Percentiles rank a stretch among this genome's conserved stretches.
Conservation (phyloP, 2,329 filamentous ascomycete genomes). For the Alternaria metachromatica region DNA sequence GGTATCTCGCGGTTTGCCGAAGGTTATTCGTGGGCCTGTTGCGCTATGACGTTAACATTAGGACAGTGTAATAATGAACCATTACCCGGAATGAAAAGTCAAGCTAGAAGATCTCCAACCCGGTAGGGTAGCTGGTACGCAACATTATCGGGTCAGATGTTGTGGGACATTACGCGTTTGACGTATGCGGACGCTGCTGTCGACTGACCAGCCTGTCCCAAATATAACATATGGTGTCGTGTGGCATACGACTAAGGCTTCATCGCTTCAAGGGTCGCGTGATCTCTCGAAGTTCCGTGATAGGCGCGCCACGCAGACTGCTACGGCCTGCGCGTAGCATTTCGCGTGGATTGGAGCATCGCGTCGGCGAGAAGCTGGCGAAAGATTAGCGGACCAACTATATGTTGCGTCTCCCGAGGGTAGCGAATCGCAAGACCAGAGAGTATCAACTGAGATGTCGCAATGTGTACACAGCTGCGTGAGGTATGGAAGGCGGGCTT, state of each 20-base stretch:
- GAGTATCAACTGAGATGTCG: not conserved
- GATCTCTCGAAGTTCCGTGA: not conserved
- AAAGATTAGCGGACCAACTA: not conserved
- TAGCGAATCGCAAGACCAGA: not conserved
- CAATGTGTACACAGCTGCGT: not conserved
- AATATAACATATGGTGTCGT: not conserved
- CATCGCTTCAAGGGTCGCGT: not conserved
- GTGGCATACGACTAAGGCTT: not conserved
- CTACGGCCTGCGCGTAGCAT: not conserved
- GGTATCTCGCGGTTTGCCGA: not conserved
- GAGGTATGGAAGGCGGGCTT: not conserved
- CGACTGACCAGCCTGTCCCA: not conserved
- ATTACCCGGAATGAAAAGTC: not conserved
- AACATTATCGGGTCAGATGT: not conserved
- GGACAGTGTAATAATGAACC: not conserved
- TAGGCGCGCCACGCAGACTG: not conserved
- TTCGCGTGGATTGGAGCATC: not conserved
- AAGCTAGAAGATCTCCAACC: not conserved
- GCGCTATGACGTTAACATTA: not conserved
- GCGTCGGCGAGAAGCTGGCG: not conserved
- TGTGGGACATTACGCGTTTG: not conserved
- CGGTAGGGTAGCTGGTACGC: not conserved
- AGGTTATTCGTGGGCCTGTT: not conserved
- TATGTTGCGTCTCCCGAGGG: not conserved
- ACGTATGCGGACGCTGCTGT: not conserved